Evolutionary conservation across 2,329 filamentous ascomycete species (phyloP), one percentile per base, ranked within the genome.

Genomic region (Hypoxylon sp.): DNA sequence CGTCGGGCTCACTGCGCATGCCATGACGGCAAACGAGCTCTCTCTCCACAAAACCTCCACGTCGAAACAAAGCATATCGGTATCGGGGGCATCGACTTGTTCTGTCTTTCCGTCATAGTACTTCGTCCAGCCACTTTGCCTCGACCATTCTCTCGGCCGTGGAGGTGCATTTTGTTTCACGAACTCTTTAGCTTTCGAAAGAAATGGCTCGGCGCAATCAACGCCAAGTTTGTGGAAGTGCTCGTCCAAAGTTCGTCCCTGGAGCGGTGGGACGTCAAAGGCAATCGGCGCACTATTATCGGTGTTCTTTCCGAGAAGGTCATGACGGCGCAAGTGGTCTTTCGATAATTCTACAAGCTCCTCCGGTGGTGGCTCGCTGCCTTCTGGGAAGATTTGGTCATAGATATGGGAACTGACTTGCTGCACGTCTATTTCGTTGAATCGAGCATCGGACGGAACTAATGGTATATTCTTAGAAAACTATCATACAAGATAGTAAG

Each of bases 21-120:
- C 96, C 93, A 99, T 98, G 63, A 97, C 93, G 0, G 97, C 94
- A 79, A 93, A 99, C 0, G 92, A 90, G 71, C 91, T 95, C 76
- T 96, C 89, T 78, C 97, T 97, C 87, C 91, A 99, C 91, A 99
- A 90, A 50, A 98, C 94, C 80, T 99, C 96, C 0, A 94, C 97
- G 80, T 99, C 96, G 74, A 99, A 99, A 38, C 92, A 94, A 60
- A 98, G 83, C 85, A 95, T 90, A 2, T 87, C 82, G 76, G 96
- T 94, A 67, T 95, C 85, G 0, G 97, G 96, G 9, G 89, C 88
- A 67, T 91, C 89, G 3, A 97, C 88, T 2, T 85, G 79, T 77
- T 96, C 92, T 14, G 85, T 86, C 11, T 82, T 84, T 21, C 93
- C 94, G 78, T 97, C 91, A 71, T 91, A 85, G 80, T 99, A 99